Base-by-base conservation (phyloP, 768 basidiomycete genomes). In the Mrakia hoshinonis region DNA sequence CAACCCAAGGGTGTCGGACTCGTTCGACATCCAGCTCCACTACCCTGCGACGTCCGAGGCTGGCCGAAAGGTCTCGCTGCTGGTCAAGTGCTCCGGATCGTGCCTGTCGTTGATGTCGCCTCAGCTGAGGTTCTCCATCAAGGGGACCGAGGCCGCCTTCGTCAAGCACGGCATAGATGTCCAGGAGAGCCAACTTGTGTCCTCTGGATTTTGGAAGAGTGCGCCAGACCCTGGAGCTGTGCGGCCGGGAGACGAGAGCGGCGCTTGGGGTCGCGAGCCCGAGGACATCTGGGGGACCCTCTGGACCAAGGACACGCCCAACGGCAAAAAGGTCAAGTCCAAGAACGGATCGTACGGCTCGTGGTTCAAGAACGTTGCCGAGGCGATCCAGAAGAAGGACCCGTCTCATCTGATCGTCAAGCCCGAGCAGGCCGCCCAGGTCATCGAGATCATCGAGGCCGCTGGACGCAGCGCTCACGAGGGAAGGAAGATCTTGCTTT, bases 391-490 rank as follows among this genome's bases (percentile, higher is more conserved):
- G 36, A 61, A 31, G 31, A 61, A 61, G 58, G 36, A 61, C 58
- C 58, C 58, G 15, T 61, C 58, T 2, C 58, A 39, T 20, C 58
- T 61, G 46, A 82, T 81, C 9, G 85, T 92, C 54, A 89, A 85
- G 78, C 91, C 89, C 84, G 85, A 85, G 74, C 86, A 92, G 77
- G 86, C 89, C 0, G 84, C 85, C 10, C 79, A 83, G 9, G 87
- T 89, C 11, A 85, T 93, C 74, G 85, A 89, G 80, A 83, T 93
- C 77, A 85, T 92, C 75, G 89, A 92, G 79, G 81, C 89, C 13
- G 89, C 88, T 9, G 82, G 85, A 76, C 79, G 84, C 79, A 89
- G 88, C 74, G 84, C 87, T 15, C 83, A 79, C 73, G 86, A 89
- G 76, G 87, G 87, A 20, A 78, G 79, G 66, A 85, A 84, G 0